Base-by-base conservation (phyloP, 1,284 basidiomycete species). In the Xerocomus nothofagi region DNA sequence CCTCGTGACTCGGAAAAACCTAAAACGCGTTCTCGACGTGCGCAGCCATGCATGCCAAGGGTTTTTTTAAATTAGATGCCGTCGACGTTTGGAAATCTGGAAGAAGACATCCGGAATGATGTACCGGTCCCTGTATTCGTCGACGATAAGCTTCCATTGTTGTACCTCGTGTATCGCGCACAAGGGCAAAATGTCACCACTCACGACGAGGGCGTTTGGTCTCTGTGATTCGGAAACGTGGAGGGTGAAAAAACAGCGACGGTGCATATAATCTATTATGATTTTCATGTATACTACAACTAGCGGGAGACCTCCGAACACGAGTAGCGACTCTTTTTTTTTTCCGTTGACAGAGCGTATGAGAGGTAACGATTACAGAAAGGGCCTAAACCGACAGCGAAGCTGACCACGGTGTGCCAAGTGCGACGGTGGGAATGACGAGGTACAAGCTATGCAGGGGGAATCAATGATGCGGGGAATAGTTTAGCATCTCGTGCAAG, bases 281-380 rank as follows among this genome's bases (percentile, higher is more conserved):
- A 45, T 39, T 33, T 49, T 42, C 47, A 39, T 37, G 41, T 61
- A 61, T 50, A 31, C 33, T 66, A 66, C 63, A 58, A 52, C 47
- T 49, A 61, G 36, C 47, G 15, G 36, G 34, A 18, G 31, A 40
- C 15, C n/a, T 33, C 30, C 47, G 36, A 38, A 20, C 20, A 29
- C 14, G 10, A 37, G 39, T 37, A 30, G 33, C 29, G 26, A 46
- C 10, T 8, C 20, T 40, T 38, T 47, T 48, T 43, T 40, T 14
- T n/a, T n/a, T n/a, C n/a, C n/a, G 31, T 33, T 39, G 30, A 39
- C 26, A 42, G 39, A 30, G 18, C 26, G 32, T 30, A 39, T 26
- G 45, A 17, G 11, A 6, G 26, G 37, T 46, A 44, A 23, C n/a
- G 36, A 42, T 42, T 61, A 59, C 58, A 58, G 21, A n/a, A 44